Evolutionary conservation across 129 eudicot species (phyloP).

Genomic region (Pittosporum tobira): DNA sequence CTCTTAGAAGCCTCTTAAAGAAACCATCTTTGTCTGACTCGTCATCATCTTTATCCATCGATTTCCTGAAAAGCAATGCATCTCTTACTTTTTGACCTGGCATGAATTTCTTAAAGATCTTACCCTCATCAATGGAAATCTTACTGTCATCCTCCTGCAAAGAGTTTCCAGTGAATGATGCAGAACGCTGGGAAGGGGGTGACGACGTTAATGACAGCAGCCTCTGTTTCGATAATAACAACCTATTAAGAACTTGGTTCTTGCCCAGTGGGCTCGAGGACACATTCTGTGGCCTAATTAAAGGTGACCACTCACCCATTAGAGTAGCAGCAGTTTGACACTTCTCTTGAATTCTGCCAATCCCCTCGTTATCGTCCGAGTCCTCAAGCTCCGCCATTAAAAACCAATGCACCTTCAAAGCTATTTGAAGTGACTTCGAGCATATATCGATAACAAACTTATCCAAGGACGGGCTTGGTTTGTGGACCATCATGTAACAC

Average conservation of each 20-base stretch:
- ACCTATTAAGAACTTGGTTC: slow-evolving; percentile 69
- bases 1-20: slow-evolving; percentile 44
- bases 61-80: slow-evolving; percentile 76
- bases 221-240: slow-evolving; percentile 72
- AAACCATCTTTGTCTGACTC: slow-evolving; percentile 71
- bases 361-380: slow-evolving; percentile 90
- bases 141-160: slow-evolving; percentile 64
- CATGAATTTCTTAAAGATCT: slow-evolving; percentile 75
- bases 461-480: slow-evolving; percentile 92
- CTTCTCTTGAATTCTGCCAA: slow-evolving; percentile 92
- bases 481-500: slow-evolving; percentile 89
- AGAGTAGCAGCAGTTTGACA: slow-evolving; percentile 95
- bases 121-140: slow-evolving; percentile 60
- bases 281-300: slow-evolving; percentile 56
- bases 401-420: slow-evolving; percentile 93
- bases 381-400: slow-evolving; percentile 98
- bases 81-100: slow-evolving; percentile 86
- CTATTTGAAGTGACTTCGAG: slow-evolving; percentile 73
- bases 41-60: slow-evolving; percentile 57
- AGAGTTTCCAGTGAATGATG: slow-evolving; percentile 40
- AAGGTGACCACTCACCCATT: slow-evolving; percentile 93
- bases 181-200: slow-evolving; percentile 58
- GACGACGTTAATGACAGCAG: slow-evolving; percentile 71
- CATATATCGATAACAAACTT: slow-evolving; percentile 91
- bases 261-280: slow-evolving; percentile 44